These are phyloP conservation scores for thale cress (Arabidopsis thaliana) DNA, from an alignment of 345 rosid species.

Conservation along the genomic window DNA sequence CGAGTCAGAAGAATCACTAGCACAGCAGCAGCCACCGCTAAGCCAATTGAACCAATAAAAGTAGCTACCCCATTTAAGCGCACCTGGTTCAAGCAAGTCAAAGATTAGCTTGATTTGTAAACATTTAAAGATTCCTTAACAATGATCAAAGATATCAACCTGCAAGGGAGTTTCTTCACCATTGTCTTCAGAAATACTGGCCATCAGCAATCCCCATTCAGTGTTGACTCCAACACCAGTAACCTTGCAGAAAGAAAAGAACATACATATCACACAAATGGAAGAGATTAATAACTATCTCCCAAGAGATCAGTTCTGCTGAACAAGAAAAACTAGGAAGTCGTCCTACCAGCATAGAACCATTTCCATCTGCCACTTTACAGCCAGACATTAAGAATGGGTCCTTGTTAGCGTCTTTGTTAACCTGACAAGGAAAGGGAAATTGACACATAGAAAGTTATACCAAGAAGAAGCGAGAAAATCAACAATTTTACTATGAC, in stretches of 20 bases:
- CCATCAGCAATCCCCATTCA: slow-evolving; percentile 99
- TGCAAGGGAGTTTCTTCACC: slow-evolving; percentile 86
- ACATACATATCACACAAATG: not conserved
- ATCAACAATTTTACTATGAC: not conserved
- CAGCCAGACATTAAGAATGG: slow-evolving; percentile 99
- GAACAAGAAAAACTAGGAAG: not conserved
- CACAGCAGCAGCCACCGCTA: slow-evolving; percentile 74
- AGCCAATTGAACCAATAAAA: slow-evolving; percentile 89
- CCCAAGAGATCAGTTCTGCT: not conserved
- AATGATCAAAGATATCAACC: slow-evolving; percentile 48
- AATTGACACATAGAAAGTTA: not conserved
- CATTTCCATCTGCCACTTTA: slow-evolving; percentile 97
- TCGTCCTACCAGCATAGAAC: slow-evolving; percentile 79
- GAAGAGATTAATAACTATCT: not conserved
- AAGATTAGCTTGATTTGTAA: slow-evolving; percentile 22
- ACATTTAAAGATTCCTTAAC: not conserved
- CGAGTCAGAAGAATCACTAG: slow-evolving; percentile 78
- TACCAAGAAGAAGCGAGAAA: not conserved
- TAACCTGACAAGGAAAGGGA: slow-evolving; percentile 57
- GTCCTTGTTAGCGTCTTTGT: slow-evolving; percentile 70
- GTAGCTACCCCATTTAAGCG: slow-evolving; percentile 98
- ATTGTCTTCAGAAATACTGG: slow-evolving; percentile 94
- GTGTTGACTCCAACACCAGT: slow-evolving; percentile 94
- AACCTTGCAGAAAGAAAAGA: slow-evolving; percentile 57
- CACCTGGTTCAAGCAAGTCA: slow-evolving; percentile 55